Evolutionary conservation across 129 eudicot genomes (phyloP).

Genomic region (Escallonia herrerae): DNA sequence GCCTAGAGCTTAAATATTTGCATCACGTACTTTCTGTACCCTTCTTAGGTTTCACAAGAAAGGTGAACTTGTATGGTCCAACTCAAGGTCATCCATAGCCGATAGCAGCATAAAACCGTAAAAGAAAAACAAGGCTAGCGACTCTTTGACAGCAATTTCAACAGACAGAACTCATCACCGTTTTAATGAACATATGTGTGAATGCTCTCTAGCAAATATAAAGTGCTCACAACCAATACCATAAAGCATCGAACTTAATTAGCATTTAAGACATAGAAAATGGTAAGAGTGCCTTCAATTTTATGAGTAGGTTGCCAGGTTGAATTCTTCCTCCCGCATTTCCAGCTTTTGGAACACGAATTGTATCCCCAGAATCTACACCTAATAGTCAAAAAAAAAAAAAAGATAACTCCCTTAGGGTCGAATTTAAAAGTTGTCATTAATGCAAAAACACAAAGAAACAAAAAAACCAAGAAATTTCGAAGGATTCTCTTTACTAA

Average conservation of each 20-base stretch:
- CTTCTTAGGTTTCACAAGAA: neutral
- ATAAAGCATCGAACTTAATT: slow-evolving; percentile 7
- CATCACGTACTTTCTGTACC: neutral
- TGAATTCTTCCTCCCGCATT: slow-evolving; percentile 53
- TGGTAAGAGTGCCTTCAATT: slow-evolving; percentile 45
- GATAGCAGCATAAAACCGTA: no score
- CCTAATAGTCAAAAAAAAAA: slow-evolving; percentile 44
- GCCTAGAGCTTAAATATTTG: neutral
- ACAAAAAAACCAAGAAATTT: no score
- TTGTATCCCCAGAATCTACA: slow-evolving; percentile 84
- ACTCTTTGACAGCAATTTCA: neutral
- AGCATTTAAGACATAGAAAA: neutral
- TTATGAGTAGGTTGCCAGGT: slow-evolving; percentile 73
- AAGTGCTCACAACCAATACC: neutral
- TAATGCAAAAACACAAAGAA: no score
- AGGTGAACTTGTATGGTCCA: neutral
- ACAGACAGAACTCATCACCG: neutral
- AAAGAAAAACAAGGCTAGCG: no score
- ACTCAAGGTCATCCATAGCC: no score
- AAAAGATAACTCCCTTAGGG: no score
- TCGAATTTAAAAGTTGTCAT: no score
- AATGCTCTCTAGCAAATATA: neutral
- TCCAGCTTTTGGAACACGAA: slow-evolving; percentile 85
- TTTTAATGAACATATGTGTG: no score
- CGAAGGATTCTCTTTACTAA: no score